Percentiles rank a stretch among this genome's conserved stretches.
These are phyloP conservation scores for Metarhizium brunneum DNA, from an alignment of 2,329 filamentous ascomycete species.

Conservation along the genomic window DNA sequence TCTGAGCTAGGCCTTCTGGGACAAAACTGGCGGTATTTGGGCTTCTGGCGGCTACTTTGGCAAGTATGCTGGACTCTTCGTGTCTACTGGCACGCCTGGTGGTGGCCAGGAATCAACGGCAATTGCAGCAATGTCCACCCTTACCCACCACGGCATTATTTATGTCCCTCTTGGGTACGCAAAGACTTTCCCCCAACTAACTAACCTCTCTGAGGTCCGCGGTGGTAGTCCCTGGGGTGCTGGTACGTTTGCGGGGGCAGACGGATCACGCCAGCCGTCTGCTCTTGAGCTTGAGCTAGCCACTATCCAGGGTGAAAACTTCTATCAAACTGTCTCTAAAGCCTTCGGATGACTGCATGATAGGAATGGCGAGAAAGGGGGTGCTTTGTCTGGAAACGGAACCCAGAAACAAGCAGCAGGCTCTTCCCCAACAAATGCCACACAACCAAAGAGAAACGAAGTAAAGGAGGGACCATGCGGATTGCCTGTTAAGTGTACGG, in stretches of 20 bases:
- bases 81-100: constrained; percentile 74
- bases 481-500: neutral
- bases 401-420: neutral
- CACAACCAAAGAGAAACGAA: neutral
- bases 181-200: constrained; percentile 60
- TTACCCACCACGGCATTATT: constrained; percentile 89
- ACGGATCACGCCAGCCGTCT: constrained; percentile 77
- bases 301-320: constrained; percentile 71
- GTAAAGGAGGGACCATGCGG: neutral
- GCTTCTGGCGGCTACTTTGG: constrained; percentile 64
- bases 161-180: constrained; percentile 94
- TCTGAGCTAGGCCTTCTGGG: constrained; percentile 58
- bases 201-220: constrained; percentile 68
- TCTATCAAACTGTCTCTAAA: constrained; percentile 71
- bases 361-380: constrained; percentile 18
- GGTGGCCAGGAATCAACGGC: constrained; percentile 91
- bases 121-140: constrained; percentile 71
- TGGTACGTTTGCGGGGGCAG: constrained; percentile 71
- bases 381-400: neutral
- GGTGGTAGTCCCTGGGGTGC: constrained; percentile 90
- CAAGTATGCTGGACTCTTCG: constrained; percentile 86
- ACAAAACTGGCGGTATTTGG: constrained; percentile 84
- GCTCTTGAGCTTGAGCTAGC: constrained; percentile 71
- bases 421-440: neutral
- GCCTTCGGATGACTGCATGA: constrained; percentile 71